Conservation (phyloP, 2,329 filamentous ascomycete species). For the Sclerotiophoma versabilis region DNA sequence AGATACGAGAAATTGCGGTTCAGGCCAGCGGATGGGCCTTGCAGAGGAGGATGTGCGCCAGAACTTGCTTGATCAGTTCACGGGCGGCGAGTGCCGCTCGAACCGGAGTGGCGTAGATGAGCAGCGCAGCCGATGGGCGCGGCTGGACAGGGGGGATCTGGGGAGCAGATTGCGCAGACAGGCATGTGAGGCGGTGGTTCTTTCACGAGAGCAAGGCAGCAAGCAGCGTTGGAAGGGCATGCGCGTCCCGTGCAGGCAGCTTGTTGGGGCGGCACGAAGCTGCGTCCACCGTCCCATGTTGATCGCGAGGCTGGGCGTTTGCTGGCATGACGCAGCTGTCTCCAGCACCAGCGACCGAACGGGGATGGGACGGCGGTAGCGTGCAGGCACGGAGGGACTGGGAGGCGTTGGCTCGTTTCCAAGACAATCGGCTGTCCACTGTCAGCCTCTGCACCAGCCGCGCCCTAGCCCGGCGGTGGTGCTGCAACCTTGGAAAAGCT, state of each 20-base stretch:
- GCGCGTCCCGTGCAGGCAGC: neutral
- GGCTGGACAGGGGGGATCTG: neutral
- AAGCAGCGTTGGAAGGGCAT: neutral
- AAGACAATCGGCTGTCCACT: constrained; percentile 7
- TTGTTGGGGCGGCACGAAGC: constrained; percentile 3
- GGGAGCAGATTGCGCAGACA: neutral
- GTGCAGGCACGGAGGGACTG: constrained; percentile 5
- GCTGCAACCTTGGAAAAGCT: constrained; percentile 16
- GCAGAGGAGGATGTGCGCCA: constrained; percentile 4
- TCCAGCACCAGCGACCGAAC: neutral
- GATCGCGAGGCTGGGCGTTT: neutral
- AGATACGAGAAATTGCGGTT: constrained; percentile 15
- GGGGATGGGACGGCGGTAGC: constrained; percentile 1
- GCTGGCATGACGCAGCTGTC: constrained; percentile 13
- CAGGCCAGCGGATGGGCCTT: constrained; percentile 11
- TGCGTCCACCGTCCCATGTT: neutral
- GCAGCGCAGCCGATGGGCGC: constrained; percentile 2
- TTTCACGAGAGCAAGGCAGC: neutral
- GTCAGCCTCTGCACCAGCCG: constrained; percentile 18
- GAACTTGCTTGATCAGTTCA: constrained; percentile 5
- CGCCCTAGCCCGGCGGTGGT: constrained; percentile 4
- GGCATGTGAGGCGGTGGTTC: neutral
- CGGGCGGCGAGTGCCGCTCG: constrained; percentile 2
- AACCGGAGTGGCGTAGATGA: constrained; percentile 5
- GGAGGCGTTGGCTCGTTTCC: constrained; percentile 7